Conservation (phyloP, 2,329 filamentous ascomycete species). For the Diaporthe ampelina region DNA sequence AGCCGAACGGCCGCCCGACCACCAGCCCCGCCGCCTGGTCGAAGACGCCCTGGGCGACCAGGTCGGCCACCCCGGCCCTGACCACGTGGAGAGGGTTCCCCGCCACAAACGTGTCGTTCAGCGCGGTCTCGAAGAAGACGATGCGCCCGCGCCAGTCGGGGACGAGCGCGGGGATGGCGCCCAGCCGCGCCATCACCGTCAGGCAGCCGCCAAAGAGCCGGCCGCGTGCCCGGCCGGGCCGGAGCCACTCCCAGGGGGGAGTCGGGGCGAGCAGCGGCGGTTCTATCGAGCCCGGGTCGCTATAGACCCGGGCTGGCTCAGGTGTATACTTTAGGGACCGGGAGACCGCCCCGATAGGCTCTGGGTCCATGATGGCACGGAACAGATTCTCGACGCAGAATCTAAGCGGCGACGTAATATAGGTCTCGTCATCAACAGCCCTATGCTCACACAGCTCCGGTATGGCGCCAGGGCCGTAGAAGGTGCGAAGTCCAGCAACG, state of each 20-base stretch:
- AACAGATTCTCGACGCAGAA: slow-evolving; percentile 47
- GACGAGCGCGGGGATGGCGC: slow-evolving; percentile 50
- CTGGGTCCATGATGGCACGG: slow-evolving; percentile 45
- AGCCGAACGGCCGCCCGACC: slow-evolving; percentile 58
- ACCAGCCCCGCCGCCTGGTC: slow-evolving; percentile 57
- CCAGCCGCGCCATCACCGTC: slow-evolving; percentile 55
- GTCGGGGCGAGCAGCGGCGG: too few species aligned
- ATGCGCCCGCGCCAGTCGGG: slow-evolving; percentile 56
- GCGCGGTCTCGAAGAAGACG: slow-evolving; percentile 58
- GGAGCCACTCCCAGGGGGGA: slow-evolving; percentile 59
- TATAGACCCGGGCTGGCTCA: slow-evolving; percentile 43
- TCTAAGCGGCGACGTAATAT: slow-evolving; percentile 32
- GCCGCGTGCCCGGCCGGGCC: slow-evolving; percentile 55
- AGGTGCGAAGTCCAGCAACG: slow-evolving; percentile 56
- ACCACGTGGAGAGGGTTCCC: slow-evolving; percentile 47
- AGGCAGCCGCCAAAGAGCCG: slow-evolving; percentile 59
- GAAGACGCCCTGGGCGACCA: slow-evolving; percentile 58
- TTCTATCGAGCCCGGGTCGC: too few species aligned
- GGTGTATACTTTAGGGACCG: slow-evolving; percentile 49
- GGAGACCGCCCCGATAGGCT: slow-evolving; percentile 50
- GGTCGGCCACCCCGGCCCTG: slow-evolving; percentile 54
- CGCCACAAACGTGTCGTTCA: slow-evolving; percentile 47
- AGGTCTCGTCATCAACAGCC: slow-evolving; percentile 49
- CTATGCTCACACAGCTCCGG: slow-evolving; percentile 54
- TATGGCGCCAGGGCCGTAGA: slow-evolving; percentile 58